These are phyloP conservation scores for Mucor indicus DNA, from an alignment of 371 early-diverging fungal species.

Conservation along the genomic window DNA sequence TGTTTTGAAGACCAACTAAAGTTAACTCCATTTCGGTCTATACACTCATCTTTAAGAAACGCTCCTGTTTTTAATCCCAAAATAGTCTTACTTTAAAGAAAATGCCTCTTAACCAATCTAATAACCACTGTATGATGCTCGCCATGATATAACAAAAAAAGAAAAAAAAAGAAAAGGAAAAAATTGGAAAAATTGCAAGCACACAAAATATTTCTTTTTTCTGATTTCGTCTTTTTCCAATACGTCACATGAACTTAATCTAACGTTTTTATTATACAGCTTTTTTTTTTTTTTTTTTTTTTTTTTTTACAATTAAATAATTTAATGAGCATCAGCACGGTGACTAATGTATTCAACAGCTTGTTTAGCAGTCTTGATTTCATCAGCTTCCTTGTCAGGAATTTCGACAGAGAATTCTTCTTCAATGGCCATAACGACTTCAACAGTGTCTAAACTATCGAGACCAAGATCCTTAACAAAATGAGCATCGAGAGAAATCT, in stretches of 20 bases:
- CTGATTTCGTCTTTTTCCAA: too few species aligned
- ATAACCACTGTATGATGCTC: slow-evolving; percentile 65
- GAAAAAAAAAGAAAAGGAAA: not conserved
- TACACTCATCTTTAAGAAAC: too few species aligned
- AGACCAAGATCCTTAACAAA: slow-evolving; percentile 93
- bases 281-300: slow-evolving; percentile 2
- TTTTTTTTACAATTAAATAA: slow-evolving; percentile 7
- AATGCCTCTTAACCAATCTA: slow-evolving; percentile 90
- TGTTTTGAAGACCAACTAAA: slow-evolving; percentile 95
- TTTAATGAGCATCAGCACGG: slow-evolving; percentile 78
- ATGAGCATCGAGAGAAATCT: slow-evolving; percentile 84
- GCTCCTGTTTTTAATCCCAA: not conserved
- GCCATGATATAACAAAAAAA: slow-evolving; percentile 47
- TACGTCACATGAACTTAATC: too few species aligned
- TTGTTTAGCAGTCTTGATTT: slow-evolving; percentile 83
- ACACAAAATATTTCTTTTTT: not conserved
- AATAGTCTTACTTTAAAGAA: slow-evolving; percentile 81
- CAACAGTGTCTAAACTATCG: slow-evolving; percentile 95
- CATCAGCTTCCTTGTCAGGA: slow-evolving; percentile 96
- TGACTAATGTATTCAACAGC: slow-evolving; percentile 85
- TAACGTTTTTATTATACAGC: not conserved
- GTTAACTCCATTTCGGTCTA: slow-evolving; percentile 97
- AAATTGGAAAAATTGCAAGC: not conserved
- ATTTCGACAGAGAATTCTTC: slow-evolving; percentile 98
- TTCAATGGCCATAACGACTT: slow-evolving; percentile 98